Conservation (phyloP, 768 basidiomycete genomes). For the Suillus alpinus region DNA sequence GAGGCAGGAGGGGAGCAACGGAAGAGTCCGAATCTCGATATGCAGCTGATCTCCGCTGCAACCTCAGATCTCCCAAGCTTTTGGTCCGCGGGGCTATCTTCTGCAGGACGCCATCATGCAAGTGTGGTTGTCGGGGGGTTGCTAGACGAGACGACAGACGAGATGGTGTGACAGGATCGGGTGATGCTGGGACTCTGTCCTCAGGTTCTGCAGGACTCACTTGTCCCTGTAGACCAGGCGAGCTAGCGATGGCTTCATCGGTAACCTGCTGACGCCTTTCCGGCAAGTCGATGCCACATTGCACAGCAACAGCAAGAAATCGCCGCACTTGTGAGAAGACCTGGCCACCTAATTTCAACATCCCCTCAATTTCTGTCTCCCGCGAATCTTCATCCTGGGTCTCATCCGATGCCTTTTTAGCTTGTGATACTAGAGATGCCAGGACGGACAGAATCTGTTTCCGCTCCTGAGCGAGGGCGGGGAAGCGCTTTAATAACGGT, state of each 20-base stretch:
- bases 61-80: constrained; percentile 53
- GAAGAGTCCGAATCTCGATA: constrained; percentile 38
- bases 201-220: constrained; percentile 15
- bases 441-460: constrained; percentile 80
- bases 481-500: constrained; percentile 60
- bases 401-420: constrained; percentile 58
- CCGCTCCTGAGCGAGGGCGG: constrained; percentile 70
- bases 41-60: constrained; percentile 24
- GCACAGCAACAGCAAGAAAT: constrained; percentile 74
- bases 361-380: constrained; percentile 60
- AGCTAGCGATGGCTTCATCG: constrained; percentile 9
- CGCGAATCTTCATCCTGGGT: constrained; percentile 45
- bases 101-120: constrained; percentile 20
- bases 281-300: constrained; percentile 71
- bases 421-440: constrained; percentile 77
- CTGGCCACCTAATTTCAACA: constrained; percentile 78
- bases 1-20: constrained; percentile 34
- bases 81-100: constrained; percentile 42
- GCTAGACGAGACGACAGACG: constrained; percentile 12
- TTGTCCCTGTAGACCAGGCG: constrained; percentile 11
- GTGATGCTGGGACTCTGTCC: constrained; percentile 11
- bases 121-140: constrained; percentile 33
- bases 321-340: constrained; percentile 78
- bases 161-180: constrained; percentile 2
- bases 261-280: constrained; percentile 39